These are phyloP conservation scores for Trypanosoma avium DNA, from an alignment of 208 protist species.

Conservation along the genomic window DNA sequence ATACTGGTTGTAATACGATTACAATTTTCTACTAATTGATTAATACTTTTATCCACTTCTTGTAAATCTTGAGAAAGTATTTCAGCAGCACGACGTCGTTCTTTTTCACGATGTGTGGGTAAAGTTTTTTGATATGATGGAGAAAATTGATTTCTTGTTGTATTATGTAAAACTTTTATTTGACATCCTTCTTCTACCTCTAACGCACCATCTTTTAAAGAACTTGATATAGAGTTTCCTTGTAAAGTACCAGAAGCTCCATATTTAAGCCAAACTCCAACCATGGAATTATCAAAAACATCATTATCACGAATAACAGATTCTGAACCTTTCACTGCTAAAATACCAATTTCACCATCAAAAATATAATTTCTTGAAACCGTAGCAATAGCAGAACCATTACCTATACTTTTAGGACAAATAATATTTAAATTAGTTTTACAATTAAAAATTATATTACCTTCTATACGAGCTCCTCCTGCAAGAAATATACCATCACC, in stretches of 20 bases:
- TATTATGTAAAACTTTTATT: conserved; percentile 60
- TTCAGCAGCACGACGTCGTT: conserved; percentile 40
- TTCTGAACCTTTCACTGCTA: conserved; percentile 46
- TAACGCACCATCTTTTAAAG: conserved; percentile 55
- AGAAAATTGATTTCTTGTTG: conserved; percentile 87
- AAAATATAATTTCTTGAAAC: conserved; percentile 48
- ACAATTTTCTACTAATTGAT: conserved; percentile 1
- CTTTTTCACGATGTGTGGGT: conserved; percentile 48
- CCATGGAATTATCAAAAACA: conserved; percentile 76
- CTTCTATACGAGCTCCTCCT: conserved; percentile 47
- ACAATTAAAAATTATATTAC: conserved; percentile 68
- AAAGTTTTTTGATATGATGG: conserved; percentile 70
- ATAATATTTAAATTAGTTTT: conserved; percentile 58
- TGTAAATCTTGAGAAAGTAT: conserved; percentile 34
- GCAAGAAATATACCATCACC: conserved; percentile 59
- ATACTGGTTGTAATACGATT: background rate
- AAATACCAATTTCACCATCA: conserved; percentile 59
- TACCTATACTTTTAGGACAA: conserved; percentile 6
- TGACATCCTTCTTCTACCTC: conserved; percentile 51
- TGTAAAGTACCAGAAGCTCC: conserved; percentile 54
- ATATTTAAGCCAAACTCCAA: conserved; percentile 45
- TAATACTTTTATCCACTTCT: conserved; percentile 17
- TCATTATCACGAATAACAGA: conserved; percentile 51
- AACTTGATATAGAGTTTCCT: conserved; percentile 71
- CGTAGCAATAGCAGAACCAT: conserved; percentile 1